Percentiles rank a stretch among this genome's conserved stretches.
Conservation (phyloP, 108 stramenopile genomes). For the Aurantiochytrium sp. region DNA sequence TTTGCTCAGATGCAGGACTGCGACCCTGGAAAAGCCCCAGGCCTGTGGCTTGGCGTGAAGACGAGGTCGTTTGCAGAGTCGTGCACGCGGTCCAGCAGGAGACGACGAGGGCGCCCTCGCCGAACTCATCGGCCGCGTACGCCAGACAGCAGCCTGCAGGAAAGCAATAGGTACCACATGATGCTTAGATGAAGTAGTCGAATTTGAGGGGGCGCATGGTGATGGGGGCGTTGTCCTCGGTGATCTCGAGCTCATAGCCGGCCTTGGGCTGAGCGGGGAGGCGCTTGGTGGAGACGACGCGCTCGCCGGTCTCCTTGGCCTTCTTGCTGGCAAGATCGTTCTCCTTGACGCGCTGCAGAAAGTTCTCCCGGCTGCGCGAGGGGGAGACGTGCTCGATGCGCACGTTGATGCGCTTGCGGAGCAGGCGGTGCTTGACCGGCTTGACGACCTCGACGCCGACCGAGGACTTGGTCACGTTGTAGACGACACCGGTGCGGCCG, state of each 20-base stretch:
- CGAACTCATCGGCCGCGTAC: no score
- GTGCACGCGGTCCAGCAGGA: no score
- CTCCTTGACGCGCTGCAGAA: slow-evolving; percentile 58
- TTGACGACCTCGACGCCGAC: slow-evolving; percentile 98
- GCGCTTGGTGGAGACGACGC: slow-evolving; percentile 69
- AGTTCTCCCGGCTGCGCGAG: slow-evolving; percentile 93
- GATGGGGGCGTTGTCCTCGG: slow-evolving; percentile 38
- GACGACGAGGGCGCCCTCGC: no score
- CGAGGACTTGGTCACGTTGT: slow-evolving; percentile 94
- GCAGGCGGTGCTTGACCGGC: slow-evolving; percentile 89
- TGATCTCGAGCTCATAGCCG: slow-evolving; percentile 72
- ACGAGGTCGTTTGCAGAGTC: no score
- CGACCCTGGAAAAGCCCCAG: no score
- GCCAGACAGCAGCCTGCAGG: no score
- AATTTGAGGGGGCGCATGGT: slow-evolving; percentile 56
- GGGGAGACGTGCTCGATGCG: slow-evolving; percentile 93
- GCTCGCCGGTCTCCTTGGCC: slow-evolving; percentile 43
- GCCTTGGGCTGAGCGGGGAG: slow-evolving; percentile 87
- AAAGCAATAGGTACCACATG: background rate
- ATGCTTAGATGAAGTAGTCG: slow-evolving; percentile 55
- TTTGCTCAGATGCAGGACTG: no score
- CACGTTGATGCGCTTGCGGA: slow-evolving; percentile 97
- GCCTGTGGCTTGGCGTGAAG: no score
- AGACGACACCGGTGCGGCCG: slow-evolving; percentile 97
- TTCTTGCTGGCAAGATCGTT: slow-evolving; percentile 53